A percentile compares a stretch with the other conserved stretches of the same genome.
Conservation (phyloP, 768 basidiomycete genomes). For the Pleurotus tuber-regium region DNA sequence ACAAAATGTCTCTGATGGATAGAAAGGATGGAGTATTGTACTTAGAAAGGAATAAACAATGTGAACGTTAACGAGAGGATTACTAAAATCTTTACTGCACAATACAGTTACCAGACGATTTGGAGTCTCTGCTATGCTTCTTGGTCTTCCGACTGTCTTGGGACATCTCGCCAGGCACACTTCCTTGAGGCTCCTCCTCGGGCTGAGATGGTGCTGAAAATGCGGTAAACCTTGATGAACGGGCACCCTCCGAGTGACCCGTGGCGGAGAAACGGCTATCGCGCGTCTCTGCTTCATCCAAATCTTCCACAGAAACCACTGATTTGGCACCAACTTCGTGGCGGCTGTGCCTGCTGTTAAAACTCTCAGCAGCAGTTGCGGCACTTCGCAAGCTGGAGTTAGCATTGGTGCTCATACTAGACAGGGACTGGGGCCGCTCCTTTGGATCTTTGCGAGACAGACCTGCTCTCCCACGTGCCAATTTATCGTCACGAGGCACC, state of each 20-base stretch:
- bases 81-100: constrained; percentile 37
- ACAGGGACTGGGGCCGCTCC: constrained; percentile 56
- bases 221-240: constrained; percentile 32
- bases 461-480: constrained; percentile 9
- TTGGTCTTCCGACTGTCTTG: constrained; percentile 30
- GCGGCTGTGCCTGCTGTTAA: constrained; percentile 25
- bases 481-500: constrained; percentile 15
- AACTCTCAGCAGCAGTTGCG: constrained; percentile 46
- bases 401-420: constrained; percentile 55
- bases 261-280: constrained; percentile 8
- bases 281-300: constrained; percentile 15
- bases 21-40: not conserved
- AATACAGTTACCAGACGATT: constrained; percentile 43
- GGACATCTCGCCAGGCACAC: constrained; percentile 35
- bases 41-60: constrained; percentile 16
- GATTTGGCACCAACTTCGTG: constrained; percentile 29
- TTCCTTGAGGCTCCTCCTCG: constrained; percentile 22
- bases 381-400: constrained; percentile 59
- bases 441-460: constrained; percentile 31
- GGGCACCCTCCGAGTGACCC: constrained; percentile 6
- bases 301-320: constrained; percentile 22
- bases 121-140: constrained; percentile 32
- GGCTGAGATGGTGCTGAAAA: constrained; percentile 30
- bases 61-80: constrained; percentile 9
- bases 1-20: not conserved